Percentiles rank a stretch among this genome's conserved stretches.
Conservation (phyloP, 2,329 filamentous ascomycete genomes). For the Cyanodermella asteris region DNA sequence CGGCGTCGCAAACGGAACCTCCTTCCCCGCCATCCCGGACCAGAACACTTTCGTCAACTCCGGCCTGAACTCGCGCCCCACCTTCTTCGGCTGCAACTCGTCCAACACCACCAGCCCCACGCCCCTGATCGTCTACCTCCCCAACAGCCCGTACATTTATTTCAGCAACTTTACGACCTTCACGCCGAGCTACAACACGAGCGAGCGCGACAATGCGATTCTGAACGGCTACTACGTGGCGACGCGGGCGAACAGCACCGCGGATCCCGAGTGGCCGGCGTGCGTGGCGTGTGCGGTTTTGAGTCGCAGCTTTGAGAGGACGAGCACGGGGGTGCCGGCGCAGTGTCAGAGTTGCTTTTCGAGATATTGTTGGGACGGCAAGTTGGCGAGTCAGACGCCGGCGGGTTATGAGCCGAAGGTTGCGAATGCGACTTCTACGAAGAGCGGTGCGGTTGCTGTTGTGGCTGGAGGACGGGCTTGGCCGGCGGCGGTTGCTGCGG, state of each 20-base stretch:
- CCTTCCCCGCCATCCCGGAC: conserved; percentile 52
- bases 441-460: background rate
- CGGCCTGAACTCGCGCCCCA: conserved; percentile 49
- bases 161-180: conserved; percentile 65
- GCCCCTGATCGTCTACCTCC: conserved; percentile 69
- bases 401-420: conserved; percentile 24
- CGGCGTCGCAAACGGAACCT: conserved; percentile 40
- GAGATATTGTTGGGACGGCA: conserved; percentile 89
- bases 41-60: conserved; percentile 59
- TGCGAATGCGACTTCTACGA: conserved; percentile 1
- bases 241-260: conserved; percentile 61
- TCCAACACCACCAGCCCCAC: conserved; percentile 34
- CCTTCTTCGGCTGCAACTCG: conserved; percentile 60
- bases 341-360: conserved; percentile 58
- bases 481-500: background rate
- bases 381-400: conserved; percentile 18
- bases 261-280: conserved; percentile 51
- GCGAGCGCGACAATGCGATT: conserved; percentile 58
- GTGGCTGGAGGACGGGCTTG: background rate
- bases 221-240: conserved; percentile 67
- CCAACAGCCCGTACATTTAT: conserved; percentile 61
- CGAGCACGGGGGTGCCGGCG: conserved; percentile 43
- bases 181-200: conserved; percentile 38
- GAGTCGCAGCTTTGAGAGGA: conserved; percentile 50
- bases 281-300: conserved; percentile 82